Evolutionary conservation across 768 basidiomycete species (phyloP).

Genomic region (Russula virescens): DNA sequence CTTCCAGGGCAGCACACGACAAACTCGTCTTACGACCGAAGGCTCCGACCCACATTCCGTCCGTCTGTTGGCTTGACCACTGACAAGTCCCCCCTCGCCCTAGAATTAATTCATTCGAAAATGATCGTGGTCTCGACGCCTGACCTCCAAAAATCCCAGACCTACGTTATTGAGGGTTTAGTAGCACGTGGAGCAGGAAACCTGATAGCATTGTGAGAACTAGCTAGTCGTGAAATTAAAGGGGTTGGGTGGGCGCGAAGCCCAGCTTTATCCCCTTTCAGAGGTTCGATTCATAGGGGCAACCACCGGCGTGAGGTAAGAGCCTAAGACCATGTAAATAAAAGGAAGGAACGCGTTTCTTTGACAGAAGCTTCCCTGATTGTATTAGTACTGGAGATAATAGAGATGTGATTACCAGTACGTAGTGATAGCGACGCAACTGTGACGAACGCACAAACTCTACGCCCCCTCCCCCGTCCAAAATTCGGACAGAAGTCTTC

Average conservation of each 20-base stretch:
- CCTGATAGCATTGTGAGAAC: background rate
- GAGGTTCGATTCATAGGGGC: background rate
- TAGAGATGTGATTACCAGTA: background rate
- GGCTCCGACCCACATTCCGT: too few species aligned
- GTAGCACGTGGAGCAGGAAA: background rate
- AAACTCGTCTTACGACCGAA: too few species aligned
- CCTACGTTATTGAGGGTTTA: background rate
- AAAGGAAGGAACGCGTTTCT: background rate
- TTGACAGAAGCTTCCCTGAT: background rate
- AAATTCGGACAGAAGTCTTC: too few species aligned
- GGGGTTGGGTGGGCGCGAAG: background rate
- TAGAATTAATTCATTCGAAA: too few species aligned
- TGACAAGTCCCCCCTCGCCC: too few species aligned
- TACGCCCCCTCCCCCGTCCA: too few species aligned
- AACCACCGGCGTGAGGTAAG: slow-evolving; percentile 5
- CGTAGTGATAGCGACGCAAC: slow-evolving; percentile 11
- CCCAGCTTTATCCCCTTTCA: slow-evolving; percentile 2
- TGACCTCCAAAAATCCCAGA: background rate
- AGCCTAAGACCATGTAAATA: background rate
- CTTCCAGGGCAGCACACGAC: background rate
- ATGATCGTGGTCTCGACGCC: background rate
- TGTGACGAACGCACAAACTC: too few species aligned
- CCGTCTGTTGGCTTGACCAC: background rate
- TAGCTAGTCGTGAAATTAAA: background rate
- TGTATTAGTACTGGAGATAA: background rate